phyloP scores from a whole-genome alignment of 2,329 filamentous ascomycete genomes.

The Calonectria multiphialidica region DNA sequence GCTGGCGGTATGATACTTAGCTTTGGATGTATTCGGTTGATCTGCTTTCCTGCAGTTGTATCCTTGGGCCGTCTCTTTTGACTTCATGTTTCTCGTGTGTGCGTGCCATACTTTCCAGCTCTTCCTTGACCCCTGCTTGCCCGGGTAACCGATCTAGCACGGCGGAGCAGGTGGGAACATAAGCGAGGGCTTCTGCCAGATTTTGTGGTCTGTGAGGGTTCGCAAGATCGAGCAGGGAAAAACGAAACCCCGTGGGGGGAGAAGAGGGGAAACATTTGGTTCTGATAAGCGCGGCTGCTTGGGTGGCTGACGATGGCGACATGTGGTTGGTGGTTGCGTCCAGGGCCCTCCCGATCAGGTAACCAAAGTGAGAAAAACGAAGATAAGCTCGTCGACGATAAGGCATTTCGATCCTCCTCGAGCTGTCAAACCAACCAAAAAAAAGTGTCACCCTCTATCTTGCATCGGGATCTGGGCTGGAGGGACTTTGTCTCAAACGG shows the following conservation, averaged over 20 bases:
- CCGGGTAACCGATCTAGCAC: conserved; percentile 4
- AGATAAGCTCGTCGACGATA: conserved; percentile 1
- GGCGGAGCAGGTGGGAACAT: conserved; percentile 7
- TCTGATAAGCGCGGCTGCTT: conserved; percentile 22
- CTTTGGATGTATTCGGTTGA: no score
- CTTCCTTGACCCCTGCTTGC: neutral
- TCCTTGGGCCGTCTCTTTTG: no score
- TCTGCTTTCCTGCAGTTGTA: no score
- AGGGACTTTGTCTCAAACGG: neutral
- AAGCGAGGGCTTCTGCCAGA: conserved; percentile 5
- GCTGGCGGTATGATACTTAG: no score
- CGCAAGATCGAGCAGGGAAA: neutral
- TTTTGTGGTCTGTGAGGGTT: neutral
- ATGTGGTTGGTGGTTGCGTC: neutral
- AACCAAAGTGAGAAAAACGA: conserved; percentile 25
- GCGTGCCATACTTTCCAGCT: no score
- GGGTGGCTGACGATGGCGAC: neutral
- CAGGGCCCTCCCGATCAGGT: conserved; percentile 11
- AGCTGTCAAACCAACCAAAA: no score
- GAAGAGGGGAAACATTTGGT: neutral
- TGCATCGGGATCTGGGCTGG: neutral
- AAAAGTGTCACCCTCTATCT: neutral
- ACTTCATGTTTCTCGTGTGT: no score
- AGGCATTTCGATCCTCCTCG: neutral
- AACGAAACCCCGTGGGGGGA: conserved; percentile 15